These are phyloP conservation scores for Mycena albidolilacea DNA, from an alignment of 768 basidiomycete genomes.

Conservation along the genomic window DNA sequence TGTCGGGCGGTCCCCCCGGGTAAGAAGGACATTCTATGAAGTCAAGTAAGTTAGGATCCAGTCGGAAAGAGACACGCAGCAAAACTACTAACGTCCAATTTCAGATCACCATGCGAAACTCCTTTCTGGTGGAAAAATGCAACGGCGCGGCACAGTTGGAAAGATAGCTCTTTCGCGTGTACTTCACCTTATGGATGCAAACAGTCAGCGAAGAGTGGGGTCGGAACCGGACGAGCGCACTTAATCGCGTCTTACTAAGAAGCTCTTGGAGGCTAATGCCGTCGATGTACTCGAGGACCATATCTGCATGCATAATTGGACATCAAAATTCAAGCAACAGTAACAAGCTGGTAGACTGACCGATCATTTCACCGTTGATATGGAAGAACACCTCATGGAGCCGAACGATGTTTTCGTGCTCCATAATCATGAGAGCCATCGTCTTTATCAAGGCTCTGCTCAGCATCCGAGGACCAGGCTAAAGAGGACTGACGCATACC, in stretches of 20 bases:
- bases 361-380: slow-evolving; percentile 53
- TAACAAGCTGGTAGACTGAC: slow-evolving; percentile 48
- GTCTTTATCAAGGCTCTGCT: slow-evolving; percentile 55
- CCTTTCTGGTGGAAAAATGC: slow-evolving; percentile 50
- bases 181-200: slow-evolving; percentile 49
- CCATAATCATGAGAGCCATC: slow-evolving; percentile 66
- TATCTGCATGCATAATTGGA: slow-evolving; percentile 2
- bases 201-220: not conserved
- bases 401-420: slow-evolving; percentile 72
- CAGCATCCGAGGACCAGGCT: not conserved
- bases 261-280: slow-evolving; percentile 4
- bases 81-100: slow-evolving; percentile 58
- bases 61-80: not conserved
- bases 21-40: slow-evolving; percentile 65
- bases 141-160: slow-evolving; percentile 70
- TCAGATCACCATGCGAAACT: slow-evolving; percentile 81
- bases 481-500: not conserved
- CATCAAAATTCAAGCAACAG: not conserved
- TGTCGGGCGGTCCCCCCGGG: slow-evolving; percentile 52
- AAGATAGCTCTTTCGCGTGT: slow-evolving; percentile 63
- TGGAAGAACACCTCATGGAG: slow-evolving; percentile 71
- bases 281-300: slow-evolving; percentile 31
- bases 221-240: slow-evolving; percentile 3
- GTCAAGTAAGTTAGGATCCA: not conserved
- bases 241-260: not conserved